Evolutionary conservation across 2,329 filamentous ascomycete species (phyloP), one percentile per base, ranked within the genome.

Genomic region (Endothia cerciana): DNA sequence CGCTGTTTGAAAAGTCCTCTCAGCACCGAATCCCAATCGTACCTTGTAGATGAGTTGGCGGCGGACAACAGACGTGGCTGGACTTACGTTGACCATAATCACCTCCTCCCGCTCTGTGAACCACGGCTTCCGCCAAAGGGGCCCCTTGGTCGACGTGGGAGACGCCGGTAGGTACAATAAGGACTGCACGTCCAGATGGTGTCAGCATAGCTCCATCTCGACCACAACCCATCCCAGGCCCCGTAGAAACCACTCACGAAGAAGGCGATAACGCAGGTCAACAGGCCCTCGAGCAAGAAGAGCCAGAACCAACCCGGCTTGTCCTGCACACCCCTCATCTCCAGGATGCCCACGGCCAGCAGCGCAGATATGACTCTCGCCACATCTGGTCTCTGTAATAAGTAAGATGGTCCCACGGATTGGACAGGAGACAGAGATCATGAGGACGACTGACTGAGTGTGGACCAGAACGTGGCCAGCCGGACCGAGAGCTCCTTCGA

Each of bases 381-480:
- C 74, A 79, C 25, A 71, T 75, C 59, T 61, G 28, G 5, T 11
- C 15, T 25, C 7, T 38, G 33, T 73, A 72, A 33, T 73, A 72
- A 62, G 43, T 25, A 22, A 51, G n/a, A 76, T 76, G 63, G 78
- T 77, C 74, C 76, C 78, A 3, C 33, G 10, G 33, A 36, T 36
- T 75, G 4, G 73, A 76, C 4, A 76, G 68, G 56, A 74, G 71
- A 56, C 68, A 72, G 10, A 72, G 61, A 33, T 28, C 51, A 33
- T 75, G 72, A 6, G 77, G n/a, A 38, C 4, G 28, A 61, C 59
- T 61, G 25, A 61, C 59, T 82, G 33, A 83, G 75, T 2, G 80
- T 82, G 0, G 80, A 80, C 90, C 90, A 93, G 75, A 92, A 92
- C 72, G 82, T 88, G 53, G 87, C 87, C 11, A 93, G 79, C 0